These are phyloP conservation scores for Auriscalpium orientale DNA, from an alignment of 768 basidiomycete genomes.

Conservation along the genomic window DNA sequence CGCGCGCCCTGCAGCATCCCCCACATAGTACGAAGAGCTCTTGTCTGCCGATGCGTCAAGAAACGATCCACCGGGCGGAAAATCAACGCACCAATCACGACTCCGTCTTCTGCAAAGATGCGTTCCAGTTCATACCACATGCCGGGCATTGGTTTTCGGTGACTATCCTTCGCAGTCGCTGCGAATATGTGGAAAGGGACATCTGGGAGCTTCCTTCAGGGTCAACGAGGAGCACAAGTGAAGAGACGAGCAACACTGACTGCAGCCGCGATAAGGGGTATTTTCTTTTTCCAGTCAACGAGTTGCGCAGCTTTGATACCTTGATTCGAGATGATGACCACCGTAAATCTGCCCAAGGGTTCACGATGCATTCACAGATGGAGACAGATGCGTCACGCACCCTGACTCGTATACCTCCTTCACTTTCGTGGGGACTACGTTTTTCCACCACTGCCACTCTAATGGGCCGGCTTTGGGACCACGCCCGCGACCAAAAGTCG, in stretches of 20 bases:
- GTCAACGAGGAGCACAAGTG: background rate
- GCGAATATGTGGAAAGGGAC: constrained; percentile 77
- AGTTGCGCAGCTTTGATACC: constrained; percentile 39
- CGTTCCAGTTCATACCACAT: constrained; percentile 74
- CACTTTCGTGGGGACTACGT: constrained; percentile 53
- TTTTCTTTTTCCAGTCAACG: constrained; percentile 70
- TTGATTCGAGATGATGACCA: constrained; percentile 84
- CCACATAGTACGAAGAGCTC: constrained; percentile 65
- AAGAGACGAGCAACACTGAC: constrained; percentile 28
- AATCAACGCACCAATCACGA: constrained; percentile 52
- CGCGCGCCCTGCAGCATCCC: constrained; percentile 82
- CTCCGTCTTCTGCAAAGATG: constrained; percentile 48
- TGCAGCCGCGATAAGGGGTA: constrained; percentile 56
- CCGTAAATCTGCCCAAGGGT: constrained; percentile 41
- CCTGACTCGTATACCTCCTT: constrained; percentile 51
- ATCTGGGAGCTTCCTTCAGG: constrained; percentile 45
- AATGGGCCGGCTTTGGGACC: constrained; percentile 28
- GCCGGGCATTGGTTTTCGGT: constrained; percentile 81
- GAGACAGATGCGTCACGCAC: constrained; percentile 30
- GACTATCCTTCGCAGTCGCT: constrained; percentile 65
- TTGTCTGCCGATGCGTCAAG: constrained; percentile 41
- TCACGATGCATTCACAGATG: background rate
- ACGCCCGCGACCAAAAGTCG: constrained; percentile 20
- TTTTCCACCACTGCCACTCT: constrained; percentile 73
- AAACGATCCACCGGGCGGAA: background rate